A percentile compares a stretch with the other conserved stretches of the same genome.
Conservation (phyloP, 768 basidiomycete genomes). For the Phanerodontia chrysosporium region DNA sequence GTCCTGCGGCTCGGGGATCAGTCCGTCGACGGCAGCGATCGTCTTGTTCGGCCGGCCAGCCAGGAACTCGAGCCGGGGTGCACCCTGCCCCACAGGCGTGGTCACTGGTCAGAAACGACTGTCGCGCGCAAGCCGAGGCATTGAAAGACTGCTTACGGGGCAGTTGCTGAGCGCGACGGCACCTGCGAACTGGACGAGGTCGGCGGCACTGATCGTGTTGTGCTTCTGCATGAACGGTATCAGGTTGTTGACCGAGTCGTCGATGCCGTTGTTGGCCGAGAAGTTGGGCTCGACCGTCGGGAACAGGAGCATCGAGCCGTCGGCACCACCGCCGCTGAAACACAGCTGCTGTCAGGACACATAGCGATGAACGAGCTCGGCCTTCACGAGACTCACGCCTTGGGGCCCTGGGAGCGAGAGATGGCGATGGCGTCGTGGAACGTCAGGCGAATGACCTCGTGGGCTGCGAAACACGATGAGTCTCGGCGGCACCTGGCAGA, state of each 20-base stretch:
- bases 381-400: slow-evolving; percentile 7
- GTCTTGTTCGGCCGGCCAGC: slow-evolving; percentile 24
- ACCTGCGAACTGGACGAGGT: slow-evolving; percentile 28
- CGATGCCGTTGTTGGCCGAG: slow-evolving; percentile 15
- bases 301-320: slow-evolving; percentile 24
- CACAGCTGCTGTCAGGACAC: not conserved
- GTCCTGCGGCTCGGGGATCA: slow-evolving; percentile 22
- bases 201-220: slow-evolving; percentile 15
- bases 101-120: no score
- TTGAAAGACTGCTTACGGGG: slow-evolving; percentile 8
- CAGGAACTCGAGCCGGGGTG: slow-evolving; percentile 24
- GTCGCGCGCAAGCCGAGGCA: slow-evolving; percentile 10
- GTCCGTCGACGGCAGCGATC: slow-evolving; percentile 12
- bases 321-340: slow-evolving; percentile 24
- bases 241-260: slow-evolving; percentile 13
- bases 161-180: slow-evolving; percentile 26
- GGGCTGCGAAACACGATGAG: not conserved
- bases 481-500: not conserved
- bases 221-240: slow-evolving; percentile 8
- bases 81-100: no score
- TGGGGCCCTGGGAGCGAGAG: slow-evolving; percentile 5
- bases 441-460: slow-evolving; percentile 7
- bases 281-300: slow-evolving; percentile 18
- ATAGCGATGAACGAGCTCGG: not conserved
- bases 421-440: slow-evolving; percentile 9